phyloP scores from a whole-genome alignment of 257 asterid species.

The Nicotiana tabacum region DNA sequence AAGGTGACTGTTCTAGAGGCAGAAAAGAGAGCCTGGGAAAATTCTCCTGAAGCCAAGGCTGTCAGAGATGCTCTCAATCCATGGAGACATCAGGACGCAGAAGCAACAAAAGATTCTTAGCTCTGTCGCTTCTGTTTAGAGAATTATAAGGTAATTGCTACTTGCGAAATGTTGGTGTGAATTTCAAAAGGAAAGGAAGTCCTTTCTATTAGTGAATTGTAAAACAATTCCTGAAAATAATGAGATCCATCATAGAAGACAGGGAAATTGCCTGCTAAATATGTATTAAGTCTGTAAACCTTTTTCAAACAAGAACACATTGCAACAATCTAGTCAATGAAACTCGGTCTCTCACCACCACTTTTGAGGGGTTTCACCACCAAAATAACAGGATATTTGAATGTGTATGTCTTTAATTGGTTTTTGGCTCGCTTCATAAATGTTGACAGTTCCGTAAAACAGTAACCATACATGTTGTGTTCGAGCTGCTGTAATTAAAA shows the following conservation, averaged over 20 bases:
- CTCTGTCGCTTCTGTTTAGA: not conserved
- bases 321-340: not conserved
- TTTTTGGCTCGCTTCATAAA: not conserved
- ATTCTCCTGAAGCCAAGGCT: slow-evolving; percentile 77
- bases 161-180: not conserved
- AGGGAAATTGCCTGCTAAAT: not conserved
- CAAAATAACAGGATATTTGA: not conserved
- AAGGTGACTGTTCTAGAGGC: slow-evolving; percentile 82
- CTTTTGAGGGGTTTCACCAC: not conserved
- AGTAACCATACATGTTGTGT: not conserved
- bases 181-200: not conserved
- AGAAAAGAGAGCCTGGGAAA: slow-evolving; percentile 85
- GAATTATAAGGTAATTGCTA: not conserved
- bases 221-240: not conserved
- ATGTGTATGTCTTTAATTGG: not conserved
- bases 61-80: slow-evolving; percentile 90
- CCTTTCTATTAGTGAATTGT: not conserved
- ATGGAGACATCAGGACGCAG: slow-evolving; percentile 52
- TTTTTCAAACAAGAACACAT: not conserved
- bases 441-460: not conserved
- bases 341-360: not conserved
- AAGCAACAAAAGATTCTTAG: slow-evolving; percentile 40
- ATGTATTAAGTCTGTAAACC: not conserved
- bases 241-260: not conserved
- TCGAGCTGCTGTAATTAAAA: not conserved